Conservation (phyloP, 768 basidiomycete genomes). For the Termitomyces sp. region DNA sequence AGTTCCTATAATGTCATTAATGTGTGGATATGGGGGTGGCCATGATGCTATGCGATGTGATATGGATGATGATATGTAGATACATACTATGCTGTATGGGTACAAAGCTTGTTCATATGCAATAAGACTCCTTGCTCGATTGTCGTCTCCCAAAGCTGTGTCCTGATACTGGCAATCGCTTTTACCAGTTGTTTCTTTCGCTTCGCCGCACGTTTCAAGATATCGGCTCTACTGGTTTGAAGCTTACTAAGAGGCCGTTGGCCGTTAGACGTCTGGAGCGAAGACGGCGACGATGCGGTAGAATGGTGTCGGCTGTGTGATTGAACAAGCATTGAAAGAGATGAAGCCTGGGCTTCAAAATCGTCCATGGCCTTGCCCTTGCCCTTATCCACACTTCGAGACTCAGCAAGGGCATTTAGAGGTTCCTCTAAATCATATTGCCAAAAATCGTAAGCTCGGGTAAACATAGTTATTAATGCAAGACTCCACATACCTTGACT, state of each 20-base stretch:
- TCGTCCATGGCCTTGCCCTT: constrained; percentile 17
- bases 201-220: constrained; percentile 48
- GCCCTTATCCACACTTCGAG: constrained; percentile 15
- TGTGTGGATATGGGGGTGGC: not conserved
- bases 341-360: not conserved
- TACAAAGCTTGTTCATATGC: constrained; percentile 33
- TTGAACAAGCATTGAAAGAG: not conserved
- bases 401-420: not conserved
- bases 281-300: not conserved
- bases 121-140: constrained; percentile 62
- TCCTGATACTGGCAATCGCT: constrained; percentile 55
- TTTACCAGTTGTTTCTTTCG: constrained; percentile 43
- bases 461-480: constrained; percentile 10
- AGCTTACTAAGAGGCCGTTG: not conserved
- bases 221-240: constrained; percentile 32
- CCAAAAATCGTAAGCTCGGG: constrained; percentile 9
- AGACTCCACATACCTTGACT: constrained; percentile 23
- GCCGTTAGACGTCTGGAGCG: not conserved
- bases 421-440: constrained; percentile 8
- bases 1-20: not conserved
- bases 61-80: not conserved
- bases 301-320: not conserved
- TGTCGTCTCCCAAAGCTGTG: constrained; percentile 68
- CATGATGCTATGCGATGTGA: constrained; percentile 3
- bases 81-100: constrained; percentile 6